Evolutionary conservation across 2,329 filamentous ascomycete species (phyloP).

Genomic region (Apiospora saccharicola): DNA sequence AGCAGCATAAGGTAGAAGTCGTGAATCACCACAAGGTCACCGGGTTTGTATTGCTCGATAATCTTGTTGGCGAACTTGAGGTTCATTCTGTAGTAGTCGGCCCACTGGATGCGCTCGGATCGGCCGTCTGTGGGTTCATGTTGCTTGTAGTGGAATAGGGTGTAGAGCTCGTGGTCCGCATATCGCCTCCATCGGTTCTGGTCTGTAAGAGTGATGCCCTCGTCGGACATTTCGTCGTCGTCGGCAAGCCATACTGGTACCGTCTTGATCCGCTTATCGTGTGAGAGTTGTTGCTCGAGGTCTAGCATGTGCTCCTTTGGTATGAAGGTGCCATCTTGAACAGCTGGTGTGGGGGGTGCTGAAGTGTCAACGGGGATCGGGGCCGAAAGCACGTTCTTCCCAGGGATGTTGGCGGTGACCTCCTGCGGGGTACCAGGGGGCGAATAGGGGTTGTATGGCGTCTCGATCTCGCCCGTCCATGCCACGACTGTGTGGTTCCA

Average conservation of each 20-base stretch:
- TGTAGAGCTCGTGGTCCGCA: constrained; percentile 90
- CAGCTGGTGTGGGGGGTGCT: constrained; percentile 63
- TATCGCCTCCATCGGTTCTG: constrained; percentile 89
- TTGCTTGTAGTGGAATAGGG: constrained; percentile 94
- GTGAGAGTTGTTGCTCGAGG: constrained; percentile 76
- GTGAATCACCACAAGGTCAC: constrained; percentile 91
- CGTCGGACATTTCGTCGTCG: constrained; percentile 69
- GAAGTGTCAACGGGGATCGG: constrained; percentile 77
- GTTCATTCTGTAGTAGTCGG: constrained; percentile 93
- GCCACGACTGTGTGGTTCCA: constrained; percentile 95
- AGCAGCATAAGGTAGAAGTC: constrained; percentile 94
- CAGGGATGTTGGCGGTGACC: constrained; percentile 58
- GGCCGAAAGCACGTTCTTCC: constrained; percentile 78
- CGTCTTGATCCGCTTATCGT: constrained; percentile 78
- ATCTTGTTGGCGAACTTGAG: constrained; percentile 91
- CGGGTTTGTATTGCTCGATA: constrained; percentile 86
- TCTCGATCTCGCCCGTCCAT: constrained; percentile 89
- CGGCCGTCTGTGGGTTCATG: constrained; percentile 88
- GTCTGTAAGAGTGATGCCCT: constrained; percentile 79
- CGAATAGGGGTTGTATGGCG: constrained; percentile 52
- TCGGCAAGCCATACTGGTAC: constrained; percentile 91
- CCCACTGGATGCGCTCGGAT: constrained; percentile 83
- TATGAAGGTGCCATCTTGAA: constrained; percentile 74
- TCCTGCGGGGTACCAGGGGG: constrained; percentile 57
- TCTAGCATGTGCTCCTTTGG: constrained; percentile 72